Evolutionary conservation across 2,329 filamentous ascomycete species (phyloP).

Genomic region (Diaporthe humulicola): DNA sequence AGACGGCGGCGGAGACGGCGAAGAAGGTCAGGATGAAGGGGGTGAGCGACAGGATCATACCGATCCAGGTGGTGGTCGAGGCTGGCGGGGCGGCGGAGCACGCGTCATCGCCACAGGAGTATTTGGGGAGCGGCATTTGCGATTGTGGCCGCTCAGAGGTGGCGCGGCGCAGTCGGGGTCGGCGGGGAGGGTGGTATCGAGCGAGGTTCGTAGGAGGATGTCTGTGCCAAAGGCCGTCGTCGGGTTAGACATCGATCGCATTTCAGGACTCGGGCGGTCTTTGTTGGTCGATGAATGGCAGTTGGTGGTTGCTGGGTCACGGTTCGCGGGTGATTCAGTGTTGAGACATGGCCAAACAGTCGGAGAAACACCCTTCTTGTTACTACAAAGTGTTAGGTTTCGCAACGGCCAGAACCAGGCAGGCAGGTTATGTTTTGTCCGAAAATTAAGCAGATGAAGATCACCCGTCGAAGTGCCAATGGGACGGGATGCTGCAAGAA

Average conservation of each 20-base stretch:
- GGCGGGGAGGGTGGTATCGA: conserved; percentile 15
- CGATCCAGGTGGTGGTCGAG: conserved; percentile 55
- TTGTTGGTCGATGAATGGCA: conserved; percentile 10
- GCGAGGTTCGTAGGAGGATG: conserved; percentile 8
- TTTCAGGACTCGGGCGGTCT: conserved; percentile 23
- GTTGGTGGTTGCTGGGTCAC: conserved; percentile 5
- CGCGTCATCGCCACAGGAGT: conserved; percentile 70
- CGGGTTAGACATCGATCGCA: conserved; percentile 26
- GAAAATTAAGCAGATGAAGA: conserved; percentile 28
- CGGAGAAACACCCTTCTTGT: background rate
- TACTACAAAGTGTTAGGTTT: conserved; percentile 10
- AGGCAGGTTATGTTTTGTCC: conserved; percentile 7
- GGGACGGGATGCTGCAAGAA: conserved; percentile 7
- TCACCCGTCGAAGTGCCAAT: conserved; percentile 22
- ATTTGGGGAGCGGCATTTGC: conserved; percentile 48
- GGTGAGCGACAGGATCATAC: conserved; percentile 70
- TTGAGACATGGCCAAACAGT: conserved; percentile 20
- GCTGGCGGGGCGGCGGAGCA: conserved; percentile 63
- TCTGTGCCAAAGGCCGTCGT: conserved; percentile 31
- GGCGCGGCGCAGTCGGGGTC: conserved; percentile 7
- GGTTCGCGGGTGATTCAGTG: conserved; percentile 10
- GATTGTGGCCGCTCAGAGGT: conserved; percentile 5
- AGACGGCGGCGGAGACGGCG: conserved; percentile 71
- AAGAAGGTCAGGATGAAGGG: conserved; percentile 81
- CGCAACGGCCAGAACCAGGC: background rate